phyloP scores from a whole-genome alignment of 306 rosid species.

The Sechiopsis laciniata region DNA sequence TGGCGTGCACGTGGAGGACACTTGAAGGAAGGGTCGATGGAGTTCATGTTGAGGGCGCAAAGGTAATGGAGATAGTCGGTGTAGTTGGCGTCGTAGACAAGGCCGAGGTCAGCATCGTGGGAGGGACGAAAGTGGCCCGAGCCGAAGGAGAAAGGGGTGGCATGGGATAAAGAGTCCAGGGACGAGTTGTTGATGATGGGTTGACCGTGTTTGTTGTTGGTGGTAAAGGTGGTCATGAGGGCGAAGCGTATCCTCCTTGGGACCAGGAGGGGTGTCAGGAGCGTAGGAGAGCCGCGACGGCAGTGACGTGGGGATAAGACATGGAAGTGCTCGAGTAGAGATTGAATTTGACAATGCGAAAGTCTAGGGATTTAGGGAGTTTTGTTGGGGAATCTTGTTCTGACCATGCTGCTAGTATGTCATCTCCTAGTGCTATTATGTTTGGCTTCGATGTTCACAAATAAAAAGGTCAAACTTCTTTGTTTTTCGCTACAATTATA shows the following conservation, averaged over 20 bases:
- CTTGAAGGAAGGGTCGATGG: conserved; percentile 25
- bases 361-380: conserved; percentile 36
- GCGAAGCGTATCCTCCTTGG: conserved; percentile 80
- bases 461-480: too few species aligned
- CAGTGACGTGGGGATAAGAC: conserved; percentile 91
- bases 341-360: conserved; percentile 56
- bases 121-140: conserved; percentile 73
- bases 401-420: conserved; percentile 91
- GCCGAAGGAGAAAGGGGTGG: conserved; percentile 75
- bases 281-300: conserved; percentile 63
- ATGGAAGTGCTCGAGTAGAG: conserved; percentile 84
- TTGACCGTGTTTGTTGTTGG: conserved; percentile 52
- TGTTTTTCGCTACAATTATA: too few species aligned
- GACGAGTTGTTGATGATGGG: conserved; percentile 58
- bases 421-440: conserved; percentile 82
- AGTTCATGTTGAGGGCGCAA: conserved; percentile 38
- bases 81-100: conserved; percentile 73
- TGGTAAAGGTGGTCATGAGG: conserved; percentile 71
- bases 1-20: conserved; percentile 44
- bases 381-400: conserved; percentile 62
- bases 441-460: conserved; percentile 56
- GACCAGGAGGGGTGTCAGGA: conserved; percentile 83
- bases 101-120: conserved; percentile 70
- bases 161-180: conserved; percentile 25
- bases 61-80: conserved; percentile 58